phyloP scores from a whole-genome alignment of 2,329 filamentous ascomycete genomes.

The Colletotrichum trifolii region DNA sequence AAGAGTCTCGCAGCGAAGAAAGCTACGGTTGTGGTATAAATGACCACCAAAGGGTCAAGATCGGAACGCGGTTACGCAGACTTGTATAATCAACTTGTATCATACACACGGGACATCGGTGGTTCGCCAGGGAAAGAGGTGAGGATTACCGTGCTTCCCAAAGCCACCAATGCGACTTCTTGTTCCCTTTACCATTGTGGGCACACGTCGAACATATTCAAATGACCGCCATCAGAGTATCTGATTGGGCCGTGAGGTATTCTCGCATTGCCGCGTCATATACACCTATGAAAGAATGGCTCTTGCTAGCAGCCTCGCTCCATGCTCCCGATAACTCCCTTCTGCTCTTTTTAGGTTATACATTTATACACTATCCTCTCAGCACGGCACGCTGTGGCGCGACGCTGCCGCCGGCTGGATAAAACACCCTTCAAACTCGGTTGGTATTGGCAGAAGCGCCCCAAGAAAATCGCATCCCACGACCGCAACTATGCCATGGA shows the following conservation, averaged over 20 bases:
- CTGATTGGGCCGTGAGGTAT: slow-evolving; percentile 18
- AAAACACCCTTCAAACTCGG: background rate
- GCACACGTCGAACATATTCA: too few relatives aligned
- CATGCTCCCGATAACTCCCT: slow-evolving; percentile 30
- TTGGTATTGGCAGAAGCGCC: slow-evolving; percentile 1
- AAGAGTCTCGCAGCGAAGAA: background rate
- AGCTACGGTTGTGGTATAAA: background rate
- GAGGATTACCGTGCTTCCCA: background rate
- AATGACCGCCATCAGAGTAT: too few relatives aligned
- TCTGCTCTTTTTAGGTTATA: slow-evolving; percentile 30
- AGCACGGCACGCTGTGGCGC: background rate
- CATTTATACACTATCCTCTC: slow-evolving; percentile 32
- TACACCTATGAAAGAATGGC: slow-evolving; percentile 35
- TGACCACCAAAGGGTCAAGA: too few relatives aligned
- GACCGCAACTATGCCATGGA: slow-evolving; percentile 22
- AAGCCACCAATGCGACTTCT: background rate
- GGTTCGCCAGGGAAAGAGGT: too few relatives aligned
- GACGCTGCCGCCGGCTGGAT: background rate
- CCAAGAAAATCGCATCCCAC: background rate
- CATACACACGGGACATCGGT: slow-evolving; percentile 4
- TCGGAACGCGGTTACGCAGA: background rate
- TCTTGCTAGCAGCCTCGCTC: slow-evolving; percentile 32
- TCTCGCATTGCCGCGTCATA: slow-evolving; percentile 37
- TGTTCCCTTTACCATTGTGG: too few relatives aligned
- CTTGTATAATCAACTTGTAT: slow-evolving; percentile 23